phyloP scores from a whole-genome alignment of 441 rosid genomes.

The Omphalea diandra region DNA sequence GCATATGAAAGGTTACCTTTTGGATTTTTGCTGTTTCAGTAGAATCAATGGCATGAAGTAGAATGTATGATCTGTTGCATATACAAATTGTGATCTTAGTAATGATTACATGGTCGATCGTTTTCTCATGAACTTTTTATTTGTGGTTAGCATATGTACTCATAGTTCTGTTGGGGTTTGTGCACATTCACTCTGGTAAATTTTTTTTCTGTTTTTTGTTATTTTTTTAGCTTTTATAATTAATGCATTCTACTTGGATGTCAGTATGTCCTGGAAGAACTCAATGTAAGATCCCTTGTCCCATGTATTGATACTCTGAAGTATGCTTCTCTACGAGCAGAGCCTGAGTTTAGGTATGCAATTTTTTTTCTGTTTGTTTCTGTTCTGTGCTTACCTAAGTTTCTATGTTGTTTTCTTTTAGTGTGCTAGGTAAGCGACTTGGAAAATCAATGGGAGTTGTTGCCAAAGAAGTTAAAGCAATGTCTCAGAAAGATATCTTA shows the following conservation, averaged over 20 bases:
- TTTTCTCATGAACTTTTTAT: conserved; percentile 2
- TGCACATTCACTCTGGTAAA: background rate
- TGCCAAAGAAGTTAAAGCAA: conserved; percentile 75
- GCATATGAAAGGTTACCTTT: background rate
- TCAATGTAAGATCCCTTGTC: conserved; percentile 75
- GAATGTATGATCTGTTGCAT: background rate
- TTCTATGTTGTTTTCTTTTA: conserved; percentile 31
- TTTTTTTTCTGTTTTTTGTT: background rate
- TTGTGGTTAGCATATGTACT: background rate
- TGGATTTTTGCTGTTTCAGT: background rate
- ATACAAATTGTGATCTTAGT: background rate
- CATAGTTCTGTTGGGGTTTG: background rate
- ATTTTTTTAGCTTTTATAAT: background rate
- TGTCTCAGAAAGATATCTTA: conserved; percentile 86
- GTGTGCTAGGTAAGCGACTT: conserved; percentile 88
- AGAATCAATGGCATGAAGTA: background rate
- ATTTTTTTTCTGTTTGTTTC: conserved; percentile 17
- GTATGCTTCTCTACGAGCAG: conserved; percentile 89
- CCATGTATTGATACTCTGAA: conserved; percentile 83
- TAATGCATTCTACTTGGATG: conserved; percentile 27
- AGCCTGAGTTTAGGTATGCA: conserved; percentile 91
- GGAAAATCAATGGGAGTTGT: conserved; percentile 94
- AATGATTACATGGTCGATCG: background rate
- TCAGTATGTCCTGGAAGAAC: conserved; percentile 96
- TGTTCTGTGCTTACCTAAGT: conserved; percentile 14